Conservation (phyloP, 306 rosid genomes). For the Styphnolobium japonicum region DNA sequence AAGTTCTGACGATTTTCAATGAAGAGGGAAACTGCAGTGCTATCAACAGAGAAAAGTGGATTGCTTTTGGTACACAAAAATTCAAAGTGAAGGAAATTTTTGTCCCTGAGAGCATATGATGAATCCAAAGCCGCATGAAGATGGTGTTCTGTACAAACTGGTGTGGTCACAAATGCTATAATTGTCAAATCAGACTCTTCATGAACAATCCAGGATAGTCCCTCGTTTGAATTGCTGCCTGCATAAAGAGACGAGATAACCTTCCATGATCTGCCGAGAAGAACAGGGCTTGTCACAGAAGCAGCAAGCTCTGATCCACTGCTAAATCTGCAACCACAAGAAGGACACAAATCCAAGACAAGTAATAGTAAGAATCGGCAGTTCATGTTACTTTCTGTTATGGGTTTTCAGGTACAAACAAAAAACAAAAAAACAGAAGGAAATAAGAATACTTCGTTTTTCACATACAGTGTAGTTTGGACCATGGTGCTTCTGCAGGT, state of each 20-base stretch:
- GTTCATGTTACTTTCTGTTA: background rate
- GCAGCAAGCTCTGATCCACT: constrained; percentile 43
- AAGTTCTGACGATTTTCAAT: background rate
- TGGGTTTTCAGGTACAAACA: background rate
- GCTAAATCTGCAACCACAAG: constrained; percentile 47
- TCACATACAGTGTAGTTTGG: constrained; percentile 12
- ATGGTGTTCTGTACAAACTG: background rate
- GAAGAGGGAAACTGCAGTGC: constrained; percentile 32
- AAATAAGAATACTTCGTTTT: background rate
- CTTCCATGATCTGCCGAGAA: constrained; percentile 34
- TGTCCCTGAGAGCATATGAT: constrained; percentile 13
- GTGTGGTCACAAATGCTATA: constrained; percentile 43
- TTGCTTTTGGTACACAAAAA: constrained; percentile 33
- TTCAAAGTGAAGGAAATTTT: constrained; percentile 30
- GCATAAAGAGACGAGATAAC: background rate
- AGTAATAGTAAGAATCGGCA: background rate
- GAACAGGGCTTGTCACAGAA: constrained; percentile 30
- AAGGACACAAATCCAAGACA: background rate
- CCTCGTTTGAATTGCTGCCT: background rate
- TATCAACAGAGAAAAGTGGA: constrained; percentile 35
- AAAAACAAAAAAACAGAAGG: background rate
- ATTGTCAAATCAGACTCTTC: background rate
- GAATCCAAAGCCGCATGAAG: constrained; percentile 15
- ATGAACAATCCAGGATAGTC: background rate
- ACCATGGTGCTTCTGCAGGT: background rate